Base-by-base conservation (phyloP, 2,329 filamentous ascomycete genomes). In the Cladophialophora psammophila region DNA sequence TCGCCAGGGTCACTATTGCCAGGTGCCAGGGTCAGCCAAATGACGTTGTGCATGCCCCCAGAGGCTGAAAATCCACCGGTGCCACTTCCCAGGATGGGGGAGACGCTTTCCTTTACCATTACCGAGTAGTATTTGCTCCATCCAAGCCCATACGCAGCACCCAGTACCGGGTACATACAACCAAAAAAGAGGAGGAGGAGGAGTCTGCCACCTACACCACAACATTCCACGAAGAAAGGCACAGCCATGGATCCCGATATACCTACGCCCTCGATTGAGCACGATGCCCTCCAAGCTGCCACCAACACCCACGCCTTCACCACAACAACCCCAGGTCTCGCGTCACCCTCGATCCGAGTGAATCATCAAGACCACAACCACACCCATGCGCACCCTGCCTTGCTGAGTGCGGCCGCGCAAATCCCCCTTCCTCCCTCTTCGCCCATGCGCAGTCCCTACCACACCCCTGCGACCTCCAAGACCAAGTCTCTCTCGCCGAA, bases 231-330 rank as follows among this genome's bases (percentile, higher is more conserved):
- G 36, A 9, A 32, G 58, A 8, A n/a, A 26, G 9, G 10, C 10
- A 31, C 26, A 38, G 18, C 34, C 64, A 71, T 71, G 69, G 69
- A 71, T 57, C 69, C 69, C 34, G 69, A 71, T 53, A 70, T 71
- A 67, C 65, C 69, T 26, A 57, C 60, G 32, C 65, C 69, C 45
- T 70, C 69, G 18, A 63, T 71, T 60, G 69, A 71, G 52, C 31
- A 65, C 32, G 69, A 69, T 20, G 52, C 48, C 55, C 65, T 55
- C 58, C 63, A 26, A 5, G 40, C 53, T n/a, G 20, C 18, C 59
- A 40, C 42, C 34, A 63, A 38, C 42, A 35, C 18, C 52, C 15
- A 20, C 42, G 50, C 5, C 20, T 20, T 38, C 34, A 54, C 50
- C 57, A 54, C 56, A 31, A 55, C 61, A 38, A 38, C 35, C 56